Percentiles rank a stretch among this genome's conserved stretches.
These are phyloP conservation scores for Aspergillus sclerotioniger DNA, from an alignment of 495 filamentous ascomycete species.

Conservation along the genomic window DNA sequence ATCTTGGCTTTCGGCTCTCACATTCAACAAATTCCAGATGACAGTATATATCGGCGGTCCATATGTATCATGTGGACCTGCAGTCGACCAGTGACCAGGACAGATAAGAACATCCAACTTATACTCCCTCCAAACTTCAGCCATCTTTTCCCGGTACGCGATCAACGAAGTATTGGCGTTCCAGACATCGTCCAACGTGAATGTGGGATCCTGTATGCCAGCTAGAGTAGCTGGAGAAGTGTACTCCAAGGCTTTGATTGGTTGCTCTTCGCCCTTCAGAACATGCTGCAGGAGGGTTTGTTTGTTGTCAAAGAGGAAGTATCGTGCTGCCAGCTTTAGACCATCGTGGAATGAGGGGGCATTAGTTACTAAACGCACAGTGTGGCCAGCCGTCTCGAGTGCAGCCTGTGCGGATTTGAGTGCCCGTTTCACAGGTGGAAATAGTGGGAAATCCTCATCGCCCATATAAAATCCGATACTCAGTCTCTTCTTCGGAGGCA, in stretches of 20 bases:
- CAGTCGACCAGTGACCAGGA: not conserved
- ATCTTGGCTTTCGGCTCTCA: not conserved
- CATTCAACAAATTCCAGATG: not conserved
- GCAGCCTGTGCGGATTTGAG: slow-evolving; percentile 34
- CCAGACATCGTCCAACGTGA: not conserved
- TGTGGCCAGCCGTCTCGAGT: not conserved
- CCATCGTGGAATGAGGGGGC: not conserved
- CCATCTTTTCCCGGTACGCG: not conserved
- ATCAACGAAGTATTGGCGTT: not conserved
- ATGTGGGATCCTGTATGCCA: not conserved
- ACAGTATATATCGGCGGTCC: not conserved
- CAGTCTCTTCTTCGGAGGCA: slow-evolving; percentile 16
- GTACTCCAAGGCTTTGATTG: slow-evolving; percentile 31
- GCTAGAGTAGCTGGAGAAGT: not conserved
- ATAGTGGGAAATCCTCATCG: slow-evolving; percentile 43
- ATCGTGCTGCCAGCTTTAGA: not conserved
- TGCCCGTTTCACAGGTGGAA: slow-evolving; percentile 42
- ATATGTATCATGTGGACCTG: not conserved
- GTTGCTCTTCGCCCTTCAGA: slow-evolving; percentile 19
- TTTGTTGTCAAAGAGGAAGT: not conserved
- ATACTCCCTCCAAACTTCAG: not conserved
- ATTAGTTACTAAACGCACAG: not conserved
- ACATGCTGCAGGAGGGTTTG: slow-evolving; percentile 18
- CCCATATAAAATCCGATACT: slow-evolving; percentile 42
- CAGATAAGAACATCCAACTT: not conserved